Base-by-base conservation (phyloP, 495 filamentous ascomycete species). In the Penicillium pulvis region DNA sequence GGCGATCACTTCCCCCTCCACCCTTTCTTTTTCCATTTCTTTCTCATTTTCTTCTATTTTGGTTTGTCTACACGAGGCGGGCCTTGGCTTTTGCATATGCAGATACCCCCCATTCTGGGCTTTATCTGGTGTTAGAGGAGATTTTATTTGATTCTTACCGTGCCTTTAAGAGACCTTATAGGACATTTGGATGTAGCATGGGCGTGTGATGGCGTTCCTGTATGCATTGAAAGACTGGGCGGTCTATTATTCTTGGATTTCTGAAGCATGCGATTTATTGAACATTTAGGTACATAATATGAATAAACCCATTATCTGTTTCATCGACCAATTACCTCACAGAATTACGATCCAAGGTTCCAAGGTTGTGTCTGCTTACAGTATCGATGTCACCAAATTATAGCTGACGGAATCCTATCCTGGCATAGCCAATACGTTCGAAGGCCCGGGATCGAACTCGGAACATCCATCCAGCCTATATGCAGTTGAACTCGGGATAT, bases 11-110 rank as follows among this genome's bases (percentile, higher is more conserved):
- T 31, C 20, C 43, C 12, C 24, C 56, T 56, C 49, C 2, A 17
- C 12, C 4, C 7, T 17, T 20, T 59, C 44, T 35, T 53, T 66
- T 54, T 44, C 17, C 42, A 28, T 35, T 41, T 30, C n/a, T 59
- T 57, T 47, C 51, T 56, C 20, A 59, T 44, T 55, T 43, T 28
- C 58, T 59, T 63, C 14, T 24, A 45, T 60, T 49, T 41, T 52
- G 3, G 20, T 52, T 49, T 56, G 53, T 47, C 56, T 61, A 47
- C 12, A 62, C 59, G 52, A 55, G 60, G 63, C 64, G 42, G 61
- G 57, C 66, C 48, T 62, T 64, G 47, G 36, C 59, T 53, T 61
- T 59, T 69, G 67, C 67, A 69, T 69, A 69, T 64, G 67, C 60
- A 62, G 65, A 69, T 69, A 69, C 67, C 67, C 67, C 67, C 65